Conservation (phyloP, 257 asterid genomes). For the Fraxinus cuspidata region DNA sequence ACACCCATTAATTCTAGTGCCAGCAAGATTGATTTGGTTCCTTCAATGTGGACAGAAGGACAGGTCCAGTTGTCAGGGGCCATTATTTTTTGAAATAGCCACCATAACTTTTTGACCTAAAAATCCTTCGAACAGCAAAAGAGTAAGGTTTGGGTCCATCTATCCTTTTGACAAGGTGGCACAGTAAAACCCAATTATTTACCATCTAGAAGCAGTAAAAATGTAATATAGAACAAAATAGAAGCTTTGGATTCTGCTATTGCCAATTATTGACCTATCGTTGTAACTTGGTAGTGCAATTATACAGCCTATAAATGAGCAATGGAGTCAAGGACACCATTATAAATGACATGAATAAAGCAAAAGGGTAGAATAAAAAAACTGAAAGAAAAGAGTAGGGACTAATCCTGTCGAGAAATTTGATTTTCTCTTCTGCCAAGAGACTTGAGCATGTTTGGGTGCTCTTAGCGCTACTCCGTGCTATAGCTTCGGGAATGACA, state of each 20-base stretch:
- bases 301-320: neutral
- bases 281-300: neutral
- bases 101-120: constrained; percentile 20
- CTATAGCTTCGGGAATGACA: too few relatives aligned
- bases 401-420: too few relatives aligned
- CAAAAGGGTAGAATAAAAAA: neutral
- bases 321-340: neutral
- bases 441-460: too few relatives aligned
- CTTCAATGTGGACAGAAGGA: neutral
- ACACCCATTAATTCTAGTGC: neutral
- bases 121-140: constrained; percentile 3
- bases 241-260: constrained; percentile 14
- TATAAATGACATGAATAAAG: neutral
- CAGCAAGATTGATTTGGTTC: neutral
- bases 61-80: constrained; percentile 9
- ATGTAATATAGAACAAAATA: neutral
- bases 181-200: neutral
- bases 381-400: neutral
- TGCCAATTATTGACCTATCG: constrained; percentile 14
- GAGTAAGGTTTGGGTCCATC: neutral
- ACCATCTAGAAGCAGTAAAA: neutral
- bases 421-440: too few relatives aligned
- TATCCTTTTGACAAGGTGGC: neutral
- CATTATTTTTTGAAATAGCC: neutral
- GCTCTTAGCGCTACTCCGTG: too few relatives aligned